These are phyloP conservation scores for Yamagishiella unicocca DNA, from an alignment of 139 green algal species.

Conservation along the genomic window DNA sequence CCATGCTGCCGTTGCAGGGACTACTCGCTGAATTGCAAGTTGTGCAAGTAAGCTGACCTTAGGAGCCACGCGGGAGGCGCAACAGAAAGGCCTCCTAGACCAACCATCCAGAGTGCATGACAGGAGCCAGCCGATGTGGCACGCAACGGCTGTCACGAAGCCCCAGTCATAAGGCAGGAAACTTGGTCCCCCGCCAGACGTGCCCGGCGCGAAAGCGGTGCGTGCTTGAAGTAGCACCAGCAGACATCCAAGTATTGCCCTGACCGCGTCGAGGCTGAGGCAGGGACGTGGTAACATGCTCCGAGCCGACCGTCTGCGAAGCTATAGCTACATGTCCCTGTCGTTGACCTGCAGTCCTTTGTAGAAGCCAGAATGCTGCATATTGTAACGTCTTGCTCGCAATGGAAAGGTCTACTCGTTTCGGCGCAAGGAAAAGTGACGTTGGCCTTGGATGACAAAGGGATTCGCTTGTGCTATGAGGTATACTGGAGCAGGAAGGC, in stretches of 20 bases:
- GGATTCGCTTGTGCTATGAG: too few species aligned
- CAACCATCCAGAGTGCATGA: background rate
- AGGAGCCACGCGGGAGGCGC: background rate
- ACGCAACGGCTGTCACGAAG: background rate
- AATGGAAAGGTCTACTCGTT: too few species aligned
- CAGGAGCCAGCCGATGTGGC: background rate
- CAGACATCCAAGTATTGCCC: background rate
- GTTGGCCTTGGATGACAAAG: too few species aligned
- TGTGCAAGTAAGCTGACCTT: constrained; percentile 2
- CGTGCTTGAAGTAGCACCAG: constrained; percentile 14
- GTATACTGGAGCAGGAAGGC: too few species aligned
- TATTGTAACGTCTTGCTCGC: too few species aligned
- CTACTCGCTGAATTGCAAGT: background rate
- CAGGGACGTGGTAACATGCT: too few species aligned
- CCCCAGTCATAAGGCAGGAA: constrained; percentile 10
- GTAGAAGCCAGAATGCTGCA: too few species aligned
- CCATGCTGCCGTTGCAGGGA: constrained; percentile 14
- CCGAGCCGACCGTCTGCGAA: too few species aligned
- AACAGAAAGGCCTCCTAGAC: background rate
- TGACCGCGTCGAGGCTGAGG: background rate
- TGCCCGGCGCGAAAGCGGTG: background rate
- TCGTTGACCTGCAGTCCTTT: too few species aligned
- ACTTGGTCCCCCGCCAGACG: too few species aligned
- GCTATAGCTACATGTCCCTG: too few species aligned
- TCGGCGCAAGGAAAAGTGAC: too few species aligned